phyloP scores from a whole-genome alignment of 805 yeast species.

The Candida patagonica region DNA sequence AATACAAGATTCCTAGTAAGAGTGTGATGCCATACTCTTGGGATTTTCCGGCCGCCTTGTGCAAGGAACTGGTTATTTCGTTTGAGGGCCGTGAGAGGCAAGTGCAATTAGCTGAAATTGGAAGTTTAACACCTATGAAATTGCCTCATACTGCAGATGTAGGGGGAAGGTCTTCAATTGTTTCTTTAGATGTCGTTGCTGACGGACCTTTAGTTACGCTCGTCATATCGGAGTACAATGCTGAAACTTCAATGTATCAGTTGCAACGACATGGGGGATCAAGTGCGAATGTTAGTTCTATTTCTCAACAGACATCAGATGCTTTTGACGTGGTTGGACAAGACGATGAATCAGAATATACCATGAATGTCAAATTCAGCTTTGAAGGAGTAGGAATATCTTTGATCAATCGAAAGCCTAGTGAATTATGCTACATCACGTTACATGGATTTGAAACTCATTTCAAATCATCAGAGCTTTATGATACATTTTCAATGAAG shows the following conservation, averaged over 20 bases:
- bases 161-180: slow-evolving; percentile 46
- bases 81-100: slow-evolving; percentile 66
- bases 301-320: slow-evolving; percentile 11
- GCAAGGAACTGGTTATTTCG: slow-evolving; percentile 69
- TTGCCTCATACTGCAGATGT: slow-evolving; percentile 36
- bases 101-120: slow-evolving; percentile 86
- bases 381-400: slow-evolving; percentile 83
- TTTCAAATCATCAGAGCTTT: slow-evolving; percentile 74
- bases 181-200: slow-evolving; percentile 86
- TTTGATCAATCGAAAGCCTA: slow-evolving; percentile 55
- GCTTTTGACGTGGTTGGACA: slow-evolving; percentile 19
- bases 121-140: slow-evolving; percentile 79
- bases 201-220: slow-evolving; percentile 93
- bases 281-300: slow-evolving; percentile 10
- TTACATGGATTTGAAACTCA: slow-evolving; percentile 71
- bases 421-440: slow-evolving; percentile 79
- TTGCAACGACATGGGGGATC: slow-evolving; percentile 20
- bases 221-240: slow-evolving; percentile 74
- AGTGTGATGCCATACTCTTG: slow-evolving; percentile 98
- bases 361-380: slow-evolving; percentile 45
- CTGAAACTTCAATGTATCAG: slow-evolving; percentile 67
- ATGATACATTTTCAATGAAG: slow-evolving; percentile 70
- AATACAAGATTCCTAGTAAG: slow-evolving; percentile 72
- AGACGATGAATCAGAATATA: slow-evolving; percentile 45
- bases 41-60: slow-evolving; percentile 89